Conservation (phyloP, 129 eudicot genomes). For the Artemisia argyi region DNA sequence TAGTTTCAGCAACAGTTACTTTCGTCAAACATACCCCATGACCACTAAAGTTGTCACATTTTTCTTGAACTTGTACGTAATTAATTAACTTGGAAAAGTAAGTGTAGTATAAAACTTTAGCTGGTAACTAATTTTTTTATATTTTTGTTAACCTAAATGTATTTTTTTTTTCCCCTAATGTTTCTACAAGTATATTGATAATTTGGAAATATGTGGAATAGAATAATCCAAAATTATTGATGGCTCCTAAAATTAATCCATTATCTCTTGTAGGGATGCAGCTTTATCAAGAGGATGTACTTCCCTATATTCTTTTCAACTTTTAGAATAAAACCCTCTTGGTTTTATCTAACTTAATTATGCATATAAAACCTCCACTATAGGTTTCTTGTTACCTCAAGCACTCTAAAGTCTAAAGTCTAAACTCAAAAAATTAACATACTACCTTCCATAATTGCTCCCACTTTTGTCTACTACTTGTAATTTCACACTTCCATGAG, state of each 20-base stretch:
- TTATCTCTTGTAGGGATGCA: conserved; percentile 22
- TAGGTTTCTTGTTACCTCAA: conserved; percentile 20
- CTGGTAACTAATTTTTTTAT: neutral
- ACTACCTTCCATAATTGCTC: conserved; percentile 17
- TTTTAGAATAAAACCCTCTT: conserved; percentile 30
- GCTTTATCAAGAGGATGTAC: conserved; percentile 41
- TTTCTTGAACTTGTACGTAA: no score
- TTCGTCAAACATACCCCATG: no score
- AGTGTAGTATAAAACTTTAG: neutral
- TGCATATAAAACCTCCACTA: conserved; percentile 43
- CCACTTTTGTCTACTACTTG: conserved; percentile 12
- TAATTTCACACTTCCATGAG: conserved; percentile 27
- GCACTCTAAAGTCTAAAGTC: conserved; percentile 15
- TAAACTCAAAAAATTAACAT: conserved; percentile 14
- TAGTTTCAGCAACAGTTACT: no score
- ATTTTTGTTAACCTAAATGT: neutral
- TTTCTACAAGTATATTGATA: neutral
- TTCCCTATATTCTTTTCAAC: conserved; percentile 28
- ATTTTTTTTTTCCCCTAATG: neutral
- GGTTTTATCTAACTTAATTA: conserved; percentile 14
- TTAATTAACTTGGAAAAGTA: neutral
- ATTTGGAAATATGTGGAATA: neutral
- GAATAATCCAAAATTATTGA: conserved; percentile 11
- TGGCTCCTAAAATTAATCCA: conserved; percentile 24
- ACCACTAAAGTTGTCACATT: no score